Base-by-base conservation (phyloP, 257 asterid genomes). In the Primulina tabacum region DNA sequence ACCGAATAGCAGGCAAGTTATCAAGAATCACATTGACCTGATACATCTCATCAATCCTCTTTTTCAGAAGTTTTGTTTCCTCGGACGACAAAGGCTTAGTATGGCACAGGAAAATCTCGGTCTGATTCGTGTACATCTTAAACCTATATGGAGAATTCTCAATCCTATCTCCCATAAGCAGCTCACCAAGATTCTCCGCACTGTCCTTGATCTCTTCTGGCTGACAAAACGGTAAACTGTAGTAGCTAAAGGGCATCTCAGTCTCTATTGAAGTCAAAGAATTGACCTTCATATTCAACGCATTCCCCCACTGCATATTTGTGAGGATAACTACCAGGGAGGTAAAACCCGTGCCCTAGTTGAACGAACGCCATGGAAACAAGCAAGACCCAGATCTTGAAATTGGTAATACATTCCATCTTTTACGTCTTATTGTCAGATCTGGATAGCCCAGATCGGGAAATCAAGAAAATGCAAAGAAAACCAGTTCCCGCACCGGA, bases 301-400 rank as follows among this genome's bases (percentile, higher is more conserved):
- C 64, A 78, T 88, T n/a, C 91, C 57, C 91, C 95, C 64, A 88
- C 77, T 50, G 76, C 95, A 66, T 88, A 84, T 62, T 82, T 83
- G 79, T 82, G 87, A 59, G 97, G 97, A 69, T 90, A 90, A 82
- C 95, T 90, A 71, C 95, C 97, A 57, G 95, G 96, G 55, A 90
- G 89, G 65, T 90, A 90, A 84, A 88, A 90, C 60, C 93, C 91
- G 16, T 77, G 83, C 50, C 93, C 87, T 74, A 76, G 62, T 76
- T 83, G 80, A 53, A 56, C 75, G 62, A 77, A 24, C 63, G 37
- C 74, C 77, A 79, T 53, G 71, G 75, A 81, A 74, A 83, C 17
- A 37, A 84, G 79, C 80, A 86, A 69, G 65, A 73, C 82, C 85
- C 86, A 84, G 79, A 86, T 83, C 89, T 77, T 83, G 76, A 77